Base-by-base conservation (phyloP, 129 eudicot species). In the Centrapalus pauciflorus region DNA sequence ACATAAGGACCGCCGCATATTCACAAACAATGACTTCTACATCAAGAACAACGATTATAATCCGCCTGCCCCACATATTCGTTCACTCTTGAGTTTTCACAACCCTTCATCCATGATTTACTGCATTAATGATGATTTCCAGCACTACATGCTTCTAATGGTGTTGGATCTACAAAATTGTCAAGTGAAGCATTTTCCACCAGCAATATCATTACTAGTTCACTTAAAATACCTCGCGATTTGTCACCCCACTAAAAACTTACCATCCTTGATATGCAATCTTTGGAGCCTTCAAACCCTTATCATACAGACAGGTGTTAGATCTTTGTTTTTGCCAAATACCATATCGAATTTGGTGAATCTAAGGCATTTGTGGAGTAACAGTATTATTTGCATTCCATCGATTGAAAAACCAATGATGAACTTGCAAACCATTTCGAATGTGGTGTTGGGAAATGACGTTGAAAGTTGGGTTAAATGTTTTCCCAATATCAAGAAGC, bases 211-310 rank as follows among this genome's bases (percentile, higher is more conserved):
- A n/a, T n/a, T n/a, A n/a, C n/a, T n/a, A n/a, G 43, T 72, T 62
- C 63, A 49, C 45, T 61, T 72, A 51, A 72, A 70, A 64, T 72
- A 61, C 55, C 70, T 72, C 7, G 63, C 40, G 4, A 12, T 72
- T 7, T 3, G 43, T n/a, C n/a, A n/a, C n/a, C n/a, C n/a, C n/a
- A n/a, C 25, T 0, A 0, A 5, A 0, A 13, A 4, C 0, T 72
- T 72, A 8, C 70, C 63, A 35, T 3, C 33, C 14, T 49, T 63
- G 0, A 14, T 72, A 33, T 72, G 41, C 14, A 37, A 50, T 14
- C 12, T 72, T 4, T 23, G 32, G 70, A 61, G 28, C 45, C 77
- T 50, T 50, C 70, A 62, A 33, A 72, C 43, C 9, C 21, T 72
- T 24, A 23, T 50, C 4, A 5, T 40, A 32, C 7, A 0, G 45